Evolutionary conservation across 2,329 filamentous ascomycete genomes (phyloP), one percentile per base, ranked within the genome.

Genomic region (Clonostachys rosea): DNA sequence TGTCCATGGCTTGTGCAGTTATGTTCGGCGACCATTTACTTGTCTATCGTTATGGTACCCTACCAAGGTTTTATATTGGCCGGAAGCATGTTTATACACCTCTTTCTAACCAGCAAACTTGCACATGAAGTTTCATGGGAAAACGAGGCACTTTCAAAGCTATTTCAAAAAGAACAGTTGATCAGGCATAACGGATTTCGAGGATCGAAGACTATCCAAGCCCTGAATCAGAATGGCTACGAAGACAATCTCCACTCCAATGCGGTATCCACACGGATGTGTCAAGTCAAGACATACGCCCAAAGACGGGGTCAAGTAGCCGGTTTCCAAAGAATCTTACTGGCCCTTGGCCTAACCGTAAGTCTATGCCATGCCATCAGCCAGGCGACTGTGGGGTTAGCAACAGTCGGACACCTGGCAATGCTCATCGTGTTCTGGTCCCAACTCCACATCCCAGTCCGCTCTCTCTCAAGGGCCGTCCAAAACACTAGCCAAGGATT

Each of bases 381-480:
- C 59, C 84, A 87, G 52, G 83, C 90, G 46, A 83, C 76, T 3
- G 74, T 73, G n/a, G 76, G 75, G 2, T 65, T 76, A 45, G 76
- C 79, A 5, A 79, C 78, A 6, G 71, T 86, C 11, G 86, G 86
- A 47, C 76, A 86, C 52, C 89, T 90, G 54, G 81, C 87, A 47
- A 81, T 84, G 65, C 70, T 90, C 14, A 67, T 89, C 50, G 85
- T 84, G 46, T 90, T 89, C 62, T 88, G 88, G 84, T 77, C 78
- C 16, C 86, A 89, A 57, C 72, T 90, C 36, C 85, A 86, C 41
- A 76, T 79, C 3, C 86, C 86, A 3, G 73, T 90, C 46, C 83
- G 83, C 53, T 89, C 87, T 63, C 89, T 90, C 58, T 75, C 78
- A 7, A 67, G 68, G 16, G 64, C 83, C 30, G 78, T 79, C 7